phyloP scores from a whole-genome alignment of 75 land plant genomes.

The Adiantum capillusveneris region DNA sequence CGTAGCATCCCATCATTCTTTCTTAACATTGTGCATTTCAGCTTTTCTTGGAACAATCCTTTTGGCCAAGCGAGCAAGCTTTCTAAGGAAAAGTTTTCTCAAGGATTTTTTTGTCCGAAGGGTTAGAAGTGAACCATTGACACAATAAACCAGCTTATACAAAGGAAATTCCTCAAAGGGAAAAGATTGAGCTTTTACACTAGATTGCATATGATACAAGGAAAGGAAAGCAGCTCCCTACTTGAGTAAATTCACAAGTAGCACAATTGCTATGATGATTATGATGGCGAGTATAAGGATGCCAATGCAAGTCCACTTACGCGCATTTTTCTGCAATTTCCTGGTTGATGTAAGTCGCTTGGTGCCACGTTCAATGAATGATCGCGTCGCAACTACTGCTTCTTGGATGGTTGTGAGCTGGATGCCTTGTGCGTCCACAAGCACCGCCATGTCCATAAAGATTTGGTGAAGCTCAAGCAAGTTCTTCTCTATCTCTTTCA shows the following conservation, averaged over 20 bases:
- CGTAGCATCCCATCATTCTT: no score
- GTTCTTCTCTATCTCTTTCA: constrained; percentile 76
- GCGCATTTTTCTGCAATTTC: constrained; percentile 44
- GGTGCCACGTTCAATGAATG: constrained; percentile 53
- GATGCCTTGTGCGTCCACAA: constrained; percentile 86
- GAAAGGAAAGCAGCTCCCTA: no score
- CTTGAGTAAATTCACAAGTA: constrained; percentile 14
- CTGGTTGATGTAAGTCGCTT: constrained; percentile 48
- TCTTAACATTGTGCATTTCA: no score
- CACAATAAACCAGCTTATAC: no score
- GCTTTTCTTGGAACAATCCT: no score
- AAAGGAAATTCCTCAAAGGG: no score
- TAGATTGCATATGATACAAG: no score
- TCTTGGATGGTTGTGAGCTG: constrained; percentile 71
- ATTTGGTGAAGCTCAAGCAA: constrained; percentile 82
- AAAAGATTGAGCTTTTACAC: no score
- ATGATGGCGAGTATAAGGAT: constrained; percentile 42
- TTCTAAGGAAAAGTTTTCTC: no score
- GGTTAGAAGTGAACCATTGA: no score
- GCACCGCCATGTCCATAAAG: constrained; percentile 87
- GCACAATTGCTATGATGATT: constrained; percentile 36
- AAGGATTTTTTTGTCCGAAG: no score
- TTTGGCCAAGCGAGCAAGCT: no score
- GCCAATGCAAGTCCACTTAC: constrained; percentile 74
- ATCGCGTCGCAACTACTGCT: constrained; percentile 45